Evolutionary conservation across 2,329 filamentous ascomycete species (phyloP).

Genomic region (Paramyrothecium roridum): DNA sequence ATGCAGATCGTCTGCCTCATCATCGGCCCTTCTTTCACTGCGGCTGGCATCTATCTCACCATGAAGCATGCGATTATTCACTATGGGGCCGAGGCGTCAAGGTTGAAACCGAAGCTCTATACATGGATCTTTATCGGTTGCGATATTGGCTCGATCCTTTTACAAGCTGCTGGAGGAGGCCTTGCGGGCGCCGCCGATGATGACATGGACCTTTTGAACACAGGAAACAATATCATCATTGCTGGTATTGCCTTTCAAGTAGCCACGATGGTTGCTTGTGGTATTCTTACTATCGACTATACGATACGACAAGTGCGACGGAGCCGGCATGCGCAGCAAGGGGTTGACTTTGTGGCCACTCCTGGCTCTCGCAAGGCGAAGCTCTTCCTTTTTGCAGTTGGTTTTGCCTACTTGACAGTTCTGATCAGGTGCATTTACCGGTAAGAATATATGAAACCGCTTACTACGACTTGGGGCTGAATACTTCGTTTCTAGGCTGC

Average conservation of each 20-base stretch:
- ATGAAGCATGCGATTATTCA: slow-evolving; percentile 42
- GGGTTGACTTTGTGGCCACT: background rate
- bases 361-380: background rate
- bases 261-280: background rate
- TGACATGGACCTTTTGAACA: background rate
- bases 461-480: background rate
- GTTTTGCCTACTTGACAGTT: background rate
- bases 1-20: slow-evolving; percentile 37
- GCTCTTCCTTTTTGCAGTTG: background rate
- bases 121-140: slow-evolving; percentile 48
- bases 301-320: background rate
- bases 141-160: slow-evolving; percentile 37
- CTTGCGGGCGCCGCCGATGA: slow-evolving; percentile 4
- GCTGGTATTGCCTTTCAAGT: slow-evolving; percentile 1
- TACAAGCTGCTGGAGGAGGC: slow-evolving; percentile 17
- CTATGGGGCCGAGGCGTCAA: slow-evolving; percentile 35
- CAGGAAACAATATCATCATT: background rate
- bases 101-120: slow-evolving; percentile 38
- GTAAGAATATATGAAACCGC: background rate
- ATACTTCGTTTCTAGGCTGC: background rate
- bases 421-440: background rate
- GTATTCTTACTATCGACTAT: background rate
- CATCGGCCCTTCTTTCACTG: slow-evolving; percentile 38
- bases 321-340: background rate
- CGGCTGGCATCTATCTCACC: slow-evolving; percentile 42